phyloP scores from a whole-genome alignment of 257 asterid species.

The Linderniella brevidens region DNA sequence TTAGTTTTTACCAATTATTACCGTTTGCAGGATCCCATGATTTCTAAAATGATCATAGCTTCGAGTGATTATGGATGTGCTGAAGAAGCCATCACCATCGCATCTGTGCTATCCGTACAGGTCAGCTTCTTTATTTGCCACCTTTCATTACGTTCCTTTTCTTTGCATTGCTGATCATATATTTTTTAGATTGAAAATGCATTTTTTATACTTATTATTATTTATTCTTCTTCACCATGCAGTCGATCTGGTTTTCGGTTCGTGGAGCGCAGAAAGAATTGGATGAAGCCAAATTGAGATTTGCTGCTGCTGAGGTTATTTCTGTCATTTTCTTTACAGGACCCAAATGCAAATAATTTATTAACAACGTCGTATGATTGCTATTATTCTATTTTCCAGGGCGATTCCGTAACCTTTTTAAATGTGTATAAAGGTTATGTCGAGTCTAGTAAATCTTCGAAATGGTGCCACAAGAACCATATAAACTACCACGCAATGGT shows the following conservation, averaged over 20 bases:
- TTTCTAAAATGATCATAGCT: conserved; percentile 82
- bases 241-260: conserved; percentile 79
- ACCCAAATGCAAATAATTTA: not conserved
- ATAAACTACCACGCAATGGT: conserved; percentile 93
- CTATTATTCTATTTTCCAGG: conserved; percentile 33
- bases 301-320: conserved; percentile 95
- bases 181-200: conserved; percentile 1
- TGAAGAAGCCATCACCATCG: conserved; percentile 78
- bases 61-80: conserved; percentile 73
- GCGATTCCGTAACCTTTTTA: conserved; percentile 84
- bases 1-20: conserved; percentile 6
- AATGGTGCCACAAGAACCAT: conserved; percentile 93
- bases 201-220: not conserved
- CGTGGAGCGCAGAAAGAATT: conserved; percentile 75
- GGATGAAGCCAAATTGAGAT: conserved; percentile 88
- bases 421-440: conserved; percentile 81
- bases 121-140: conserved; percentile 14
- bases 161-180: conserved; percentile 1
- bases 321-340: not conserved
- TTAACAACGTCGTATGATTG: not conserved
- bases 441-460: conserved; percentile 69
- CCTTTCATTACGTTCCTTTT: not conserved
- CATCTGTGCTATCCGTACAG: conserved; percentile 89
- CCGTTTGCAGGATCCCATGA: conserved; percentile 65
- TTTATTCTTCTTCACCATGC: conserved; percentile 10